Conservation (phyloP, 2,329 filamentous ascomycete species). For the Hypoxylon sp. region DNA sequence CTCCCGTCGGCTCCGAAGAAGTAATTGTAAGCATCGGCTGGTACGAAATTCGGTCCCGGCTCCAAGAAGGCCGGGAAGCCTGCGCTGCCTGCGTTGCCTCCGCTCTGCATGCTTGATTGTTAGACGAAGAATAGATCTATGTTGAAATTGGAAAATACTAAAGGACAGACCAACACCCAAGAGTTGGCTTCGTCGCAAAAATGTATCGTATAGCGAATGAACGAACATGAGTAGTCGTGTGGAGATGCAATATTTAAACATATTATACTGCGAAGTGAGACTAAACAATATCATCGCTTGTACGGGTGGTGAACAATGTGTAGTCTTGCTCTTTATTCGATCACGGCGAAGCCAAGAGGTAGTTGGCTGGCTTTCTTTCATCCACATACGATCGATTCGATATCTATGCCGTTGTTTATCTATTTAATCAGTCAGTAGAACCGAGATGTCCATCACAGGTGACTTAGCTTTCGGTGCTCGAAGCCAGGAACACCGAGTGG, state of each 20-base stretch:
- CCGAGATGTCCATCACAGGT: background rate
- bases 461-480: background rate
- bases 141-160: no score
- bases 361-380: background rate
- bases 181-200: background rate
- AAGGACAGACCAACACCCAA: no score
- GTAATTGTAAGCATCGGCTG: background rate
- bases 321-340: background rate
- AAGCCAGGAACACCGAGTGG: background rate
- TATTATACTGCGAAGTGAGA: background rate
- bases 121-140: background rate
- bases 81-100: no score
- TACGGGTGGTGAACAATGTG: background rate
- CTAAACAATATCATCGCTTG: background rate
- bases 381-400: background rate
- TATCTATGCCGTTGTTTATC: background rate
- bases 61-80: background rate
- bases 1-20: background rate
- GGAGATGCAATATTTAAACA: background rate
- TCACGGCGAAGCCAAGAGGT: background rate
- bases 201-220: background rate
- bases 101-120: no score
- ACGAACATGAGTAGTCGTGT: background rate
- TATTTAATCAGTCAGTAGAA: background rate
- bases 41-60: background rate